A percentile compares a stretch with the other conserved stretches of the same genome.
Conservation (phyloP, 1,284 basidiomycete genomes). For the Fomitopsis schrenkii region DNA sequence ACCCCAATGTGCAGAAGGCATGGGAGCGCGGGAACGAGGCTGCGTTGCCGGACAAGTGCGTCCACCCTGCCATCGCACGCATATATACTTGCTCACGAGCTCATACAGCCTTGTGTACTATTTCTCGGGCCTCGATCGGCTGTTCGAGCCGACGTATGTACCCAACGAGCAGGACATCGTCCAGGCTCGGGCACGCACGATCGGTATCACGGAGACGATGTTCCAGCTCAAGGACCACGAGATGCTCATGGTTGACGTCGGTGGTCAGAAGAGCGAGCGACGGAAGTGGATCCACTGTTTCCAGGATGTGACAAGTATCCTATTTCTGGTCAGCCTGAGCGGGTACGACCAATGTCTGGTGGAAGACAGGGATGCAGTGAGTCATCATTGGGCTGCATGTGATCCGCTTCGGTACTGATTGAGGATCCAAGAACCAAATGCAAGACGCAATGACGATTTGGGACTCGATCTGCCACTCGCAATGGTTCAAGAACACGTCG, state of each 20-base stretch:
- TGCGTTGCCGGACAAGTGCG: constrained; percentile 85
- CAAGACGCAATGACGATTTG: constrained; percentile 94
- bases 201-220: constrained; percentile 91
- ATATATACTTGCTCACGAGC: constrained; percentile 5
- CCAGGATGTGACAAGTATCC: constrained; percentile 83
- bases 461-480: constrained; percentile 91
- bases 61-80: constrained; percentile 7
- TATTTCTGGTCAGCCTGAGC: constrained; percentile 83
- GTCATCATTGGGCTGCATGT: constrained; percentile 23
- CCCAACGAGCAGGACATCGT: constrained; percentile 87
- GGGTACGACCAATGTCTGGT: constrained; percentile 93
- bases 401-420: neutral
- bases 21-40: constrained; percentile 80
- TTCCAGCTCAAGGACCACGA: constrained; percentile 75
- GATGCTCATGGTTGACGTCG: constrained; percentile 88
- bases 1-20: constrained; percentile 70
- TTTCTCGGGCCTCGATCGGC: constrained; percentile 71
- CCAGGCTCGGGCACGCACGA: constrained; percentile 81
- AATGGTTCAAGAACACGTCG: constrained; percentile 90
- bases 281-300: constrained; percentile 90
- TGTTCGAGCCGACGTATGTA: constrained; percentile 70
- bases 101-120: constrained; percentile 61
- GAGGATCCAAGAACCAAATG: constrained; percentile 80
- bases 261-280: constrained; percentile 86
- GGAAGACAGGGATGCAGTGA: constrained; percentile 87